Percentiles rank a stretch among this genome's conserved stretches.
Evolutionary conservation across 2,329 filamentous ascomycete species (phyloP).

Genomic region (Cercospora janseana): DNA sequence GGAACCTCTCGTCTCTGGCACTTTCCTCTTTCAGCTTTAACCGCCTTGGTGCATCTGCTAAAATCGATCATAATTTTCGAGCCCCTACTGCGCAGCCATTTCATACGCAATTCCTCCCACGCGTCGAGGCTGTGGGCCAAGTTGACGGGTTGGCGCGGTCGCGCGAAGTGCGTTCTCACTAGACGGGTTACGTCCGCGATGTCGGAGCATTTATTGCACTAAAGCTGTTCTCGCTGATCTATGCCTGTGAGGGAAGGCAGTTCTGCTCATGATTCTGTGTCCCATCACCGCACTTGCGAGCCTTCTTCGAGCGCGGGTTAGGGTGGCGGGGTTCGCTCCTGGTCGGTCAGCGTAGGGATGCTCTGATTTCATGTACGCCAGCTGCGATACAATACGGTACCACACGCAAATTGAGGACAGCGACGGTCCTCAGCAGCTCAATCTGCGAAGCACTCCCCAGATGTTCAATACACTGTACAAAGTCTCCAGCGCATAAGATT

Average conservation of each 20-base stretch:
- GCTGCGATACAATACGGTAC: too few relatives aligned
- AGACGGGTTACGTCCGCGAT: conserved; percentile 1
- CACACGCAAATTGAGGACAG: too few relatives aligned
- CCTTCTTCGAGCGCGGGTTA: too few relatives aligned
- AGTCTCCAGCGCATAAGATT: too few relatives aligned
- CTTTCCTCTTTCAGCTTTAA: not conserved
- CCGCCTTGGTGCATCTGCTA: not conserved
- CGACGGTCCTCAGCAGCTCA: too few relatives aligned
- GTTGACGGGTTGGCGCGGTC: not conserved
- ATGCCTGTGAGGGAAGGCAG: conserved; percentile 3
- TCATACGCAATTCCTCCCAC: not conserved
- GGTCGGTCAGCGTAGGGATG: too few relatives aligned
- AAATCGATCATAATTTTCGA: not conserved
- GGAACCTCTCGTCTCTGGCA: not conserved
- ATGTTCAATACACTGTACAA: too few relatives aligned
- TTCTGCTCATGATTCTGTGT: not conserved
- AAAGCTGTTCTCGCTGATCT: conserved; percentile 9
- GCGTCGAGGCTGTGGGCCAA: not conserved
- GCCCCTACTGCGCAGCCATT: not conserved
- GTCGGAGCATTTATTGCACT: conserved; percentile 5
- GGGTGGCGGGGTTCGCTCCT: too few relatives aligned
- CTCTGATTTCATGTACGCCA: too few relatives aligned
- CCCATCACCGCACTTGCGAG: not conserved
- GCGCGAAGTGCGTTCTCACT: not conserved
- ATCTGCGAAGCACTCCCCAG: too few relatives aligned